Percentiles rank a stretch among this genome's conserved stretches.
Evolutionary conservation across 1,284 basidiomycete genomes (phyloP).

Genomic region (Peniophora sp.): DNA sequence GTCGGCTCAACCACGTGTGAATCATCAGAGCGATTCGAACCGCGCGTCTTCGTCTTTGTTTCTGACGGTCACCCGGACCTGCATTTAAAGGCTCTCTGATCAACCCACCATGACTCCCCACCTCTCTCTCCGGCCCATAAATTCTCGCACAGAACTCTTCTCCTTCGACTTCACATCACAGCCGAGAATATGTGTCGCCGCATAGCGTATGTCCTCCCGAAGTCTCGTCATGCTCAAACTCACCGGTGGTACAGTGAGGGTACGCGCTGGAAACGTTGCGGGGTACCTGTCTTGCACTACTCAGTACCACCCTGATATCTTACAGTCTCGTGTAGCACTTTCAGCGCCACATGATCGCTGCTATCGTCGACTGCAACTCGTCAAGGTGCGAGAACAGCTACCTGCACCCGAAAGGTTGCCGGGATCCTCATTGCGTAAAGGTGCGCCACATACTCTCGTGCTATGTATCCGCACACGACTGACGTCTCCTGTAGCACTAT

Average conservation of each 20-base stretch:
- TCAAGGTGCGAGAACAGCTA: conserved; percentile 54
- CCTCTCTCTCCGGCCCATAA: conserved; percentile 5
- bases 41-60: no score
- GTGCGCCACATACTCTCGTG: conserved; percentile 26
- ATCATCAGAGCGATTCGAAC: no score
- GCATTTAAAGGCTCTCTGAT: no score
- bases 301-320: neutral
- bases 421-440: conserved; percentile 39
- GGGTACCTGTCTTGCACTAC: conserved; percentile 32
- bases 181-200: conserved; percentile 23
- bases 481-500: conserved; percentile 21
- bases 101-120: neutral
- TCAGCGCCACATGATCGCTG: conserved; percentile 59
- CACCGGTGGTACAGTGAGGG: conserved; percentile 43
- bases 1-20: no score
- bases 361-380: conserved; percentile 62
- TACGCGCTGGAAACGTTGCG: conserved; percentile 60
- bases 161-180: conserved; percentile 1
- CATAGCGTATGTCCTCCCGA: conserved; percentile 24
- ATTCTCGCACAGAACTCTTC: neutral
- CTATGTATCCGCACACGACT: neutral
- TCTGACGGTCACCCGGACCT: no score
- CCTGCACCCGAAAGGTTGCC: conserved; percentile 48
- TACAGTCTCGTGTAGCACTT: conserved; percentile 44
- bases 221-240: conserved; percentile 7